Base-by-base conservation (phyloP, 306 rosid genomes). In the Cicer chorassanicum region DNA sequence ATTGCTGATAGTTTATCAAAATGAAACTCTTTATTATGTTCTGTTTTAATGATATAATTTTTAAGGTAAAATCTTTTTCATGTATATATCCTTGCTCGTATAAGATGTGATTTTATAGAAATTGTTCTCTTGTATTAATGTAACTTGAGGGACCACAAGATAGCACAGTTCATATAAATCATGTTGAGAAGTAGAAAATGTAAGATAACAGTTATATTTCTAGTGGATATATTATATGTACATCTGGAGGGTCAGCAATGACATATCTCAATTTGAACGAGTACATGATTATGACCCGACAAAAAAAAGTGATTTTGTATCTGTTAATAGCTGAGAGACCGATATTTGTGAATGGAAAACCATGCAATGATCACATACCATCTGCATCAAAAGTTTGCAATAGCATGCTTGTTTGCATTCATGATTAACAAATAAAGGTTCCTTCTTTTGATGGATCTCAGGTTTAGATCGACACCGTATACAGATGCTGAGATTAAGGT, bases 401-500 rank as follows among this genome's bases (percentile, higher is more conserved):
- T 63, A 50, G 19, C 10, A 15, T 68, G 40, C 57, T 56, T 77
- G 67, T 74, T 62, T 75, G 68, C 24, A 15, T 67, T 78, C 78
- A 14, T 76, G 56, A 68, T 36, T 44, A 66, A 16, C 50, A n/a
- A 19, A 24, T 42, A 74, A 73, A n/a, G 48, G 48, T 56, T 73
- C 34, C 68, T 62, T 65, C 85, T 70, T 79, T 69, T 40, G 12
- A 53, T 85, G 78, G 36, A 77, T 57, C 56, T 38, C 90, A 93
- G 97, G 93, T 86, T 70, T 76, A 84, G 97, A 76, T 79, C 82
- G 79, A 80, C 84, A 13, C 98, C 97, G 45, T 93, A 89, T 79
- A 77, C 98, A 34, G 96, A 91, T 46, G 91, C 90, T 18, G 97
- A 93, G 87, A 86, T 93, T 45, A 91, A 93, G 98, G 98, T 90